A percentile compares a stretch with the other conserved stretches of the same genome.
Conservation (phyloP, 768 basidiomycete species). For the Agaricus sinodeliciosus region DNA sequence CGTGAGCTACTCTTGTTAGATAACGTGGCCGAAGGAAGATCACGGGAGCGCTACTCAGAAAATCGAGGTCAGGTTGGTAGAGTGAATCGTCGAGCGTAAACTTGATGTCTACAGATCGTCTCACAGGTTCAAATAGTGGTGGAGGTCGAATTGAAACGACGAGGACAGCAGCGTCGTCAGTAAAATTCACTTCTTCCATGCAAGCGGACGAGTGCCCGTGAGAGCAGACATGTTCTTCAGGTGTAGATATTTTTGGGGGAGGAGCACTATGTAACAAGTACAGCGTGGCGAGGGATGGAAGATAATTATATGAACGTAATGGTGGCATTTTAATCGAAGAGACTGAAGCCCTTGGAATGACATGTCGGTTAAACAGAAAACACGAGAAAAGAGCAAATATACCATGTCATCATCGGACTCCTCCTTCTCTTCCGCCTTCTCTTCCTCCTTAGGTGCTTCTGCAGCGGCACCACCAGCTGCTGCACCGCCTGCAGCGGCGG, state of each 20-base stretch:
- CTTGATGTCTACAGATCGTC: neutral
- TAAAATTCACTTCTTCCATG: no score
- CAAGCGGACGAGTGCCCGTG: no score
- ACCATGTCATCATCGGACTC: conserved; percentile 91
- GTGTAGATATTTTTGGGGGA: conserved; percentile 9
- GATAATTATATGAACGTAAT: conserved; percentile 9
- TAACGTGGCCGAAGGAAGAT: neutral
- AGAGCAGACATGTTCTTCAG: conserved; percentile 9
- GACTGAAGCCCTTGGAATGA: conserved; percentile 76
- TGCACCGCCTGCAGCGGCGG: conserved; percentile 48
- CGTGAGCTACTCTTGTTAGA: no score
- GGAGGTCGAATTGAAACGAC: no score
- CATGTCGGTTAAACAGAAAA: neutral
- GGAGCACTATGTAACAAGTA: conserved; percentile 12
- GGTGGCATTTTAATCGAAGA: conserved; percentile 71
- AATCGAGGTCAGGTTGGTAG: neutral
- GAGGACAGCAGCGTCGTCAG: no score
- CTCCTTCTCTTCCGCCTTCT: conserved; percentile 59
- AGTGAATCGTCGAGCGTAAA: neutral
- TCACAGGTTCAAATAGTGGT: neutral
- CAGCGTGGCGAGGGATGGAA: conserved; percentile 9
- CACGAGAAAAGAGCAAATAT: conserved; percentile 17
- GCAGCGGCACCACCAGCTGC: conserved; percentile 61
- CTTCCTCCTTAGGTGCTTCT: conserved; percentile 79
- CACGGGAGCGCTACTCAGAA: neutral